A percentile compares a stretch with the other conserved stretches of the same genome.
Conservation (phyloP, 768 basidiomycete species). For the Boletus vinaceobasis region DNA sequence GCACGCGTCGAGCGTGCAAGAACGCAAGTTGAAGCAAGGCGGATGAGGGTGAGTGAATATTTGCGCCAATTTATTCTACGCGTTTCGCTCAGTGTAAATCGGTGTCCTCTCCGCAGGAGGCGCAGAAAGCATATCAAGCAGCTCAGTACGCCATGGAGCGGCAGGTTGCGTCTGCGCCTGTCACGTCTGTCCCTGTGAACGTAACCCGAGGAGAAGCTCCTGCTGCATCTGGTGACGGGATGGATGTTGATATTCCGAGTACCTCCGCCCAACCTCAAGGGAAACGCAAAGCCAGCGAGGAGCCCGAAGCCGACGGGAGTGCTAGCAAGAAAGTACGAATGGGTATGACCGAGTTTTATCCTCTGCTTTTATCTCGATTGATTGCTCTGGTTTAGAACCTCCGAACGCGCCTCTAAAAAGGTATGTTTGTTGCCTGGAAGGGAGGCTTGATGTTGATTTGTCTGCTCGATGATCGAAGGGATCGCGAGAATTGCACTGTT, state of each 20-base stretch:
- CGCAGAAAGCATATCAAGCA: conserved; percentile 55
- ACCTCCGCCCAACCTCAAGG: conserved; percentile 39
- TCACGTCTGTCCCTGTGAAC: conserved; percentile 19
- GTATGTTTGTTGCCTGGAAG: conserved; percentile 30
- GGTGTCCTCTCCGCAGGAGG: conserved; percentile 44
- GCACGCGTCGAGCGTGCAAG: conserved; percentile 65
- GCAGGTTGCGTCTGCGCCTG: conserved; percentile 35
- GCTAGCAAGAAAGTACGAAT: conserved; percentile 63
- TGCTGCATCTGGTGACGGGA: conserved; percentile 21
- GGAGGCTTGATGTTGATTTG: background rate
- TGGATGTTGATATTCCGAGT: conserved; percentile 40
- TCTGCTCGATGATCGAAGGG: conserved; percentile 44
- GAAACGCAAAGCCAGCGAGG: conserved; percentile 67
- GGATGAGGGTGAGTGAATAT: conserved; percentile 52
- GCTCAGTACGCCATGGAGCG: conserved; percentile 44
- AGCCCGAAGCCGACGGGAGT: conserved; percentile 30
- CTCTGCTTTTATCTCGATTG: background rate
- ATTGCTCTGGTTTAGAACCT: conserved; percentile 34
- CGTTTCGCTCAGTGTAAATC: background rate
- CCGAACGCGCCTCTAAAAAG: conserved; percentile 55
- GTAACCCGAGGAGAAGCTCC: background rate
- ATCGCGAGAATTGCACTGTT: conserved; percentile 93
- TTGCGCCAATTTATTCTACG: background rate
- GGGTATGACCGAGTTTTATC: conserved; percentile 40
- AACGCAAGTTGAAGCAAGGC: conserved; percentile 54